Percentiles rank a stretch among this genome's conserved stretches.
These are phyloP conservation scores for Lactifluus piperatus DNA, from an alignment of 768 basidiomycete genomes.

Conservation along the genomic window DNA sequence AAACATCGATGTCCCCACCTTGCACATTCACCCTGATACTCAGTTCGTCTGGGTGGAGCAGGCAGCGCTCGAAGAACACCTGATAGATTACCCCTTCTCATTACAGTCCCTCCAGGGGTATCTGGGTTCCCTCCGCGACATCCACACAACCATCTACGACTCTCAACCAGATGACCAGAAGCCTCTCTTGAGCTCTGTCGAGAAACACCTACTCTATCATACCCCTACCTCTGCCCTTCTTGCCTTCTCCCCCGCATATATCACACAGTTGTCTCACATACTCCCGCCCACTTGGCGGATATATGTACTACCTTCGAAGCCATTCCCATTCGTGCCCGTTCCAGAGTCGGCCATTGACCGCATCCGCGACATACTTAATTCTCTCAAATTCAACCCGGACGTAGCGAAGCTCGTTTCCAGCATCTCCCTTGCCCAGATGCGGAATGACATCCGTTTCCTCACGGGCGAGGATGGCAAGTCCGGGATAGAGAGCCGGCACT, in stretches of 20 bases:
- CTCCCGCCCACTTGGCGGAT: constrained; percentile 73
- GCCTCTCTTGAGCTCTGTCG: constrained; percentile 16
- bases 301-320: constrained; percentile 45
- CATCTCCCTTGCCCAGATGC: constrained; percentile 57
- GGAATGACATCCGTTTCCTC: constrained; percentile 66
- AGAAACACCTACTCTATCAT: constrained; percentile 34
- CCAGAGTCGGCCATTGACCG: constrained; percentile 44
- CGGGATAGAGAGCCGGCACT: constrained; percentile 71
- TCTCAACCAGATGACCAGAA: constrained; percentile 1
- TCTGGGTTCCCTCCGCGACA: constrained; percentile 16
- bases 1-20: neutral
- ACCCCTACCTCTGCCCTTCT: constrained; percentile 40
- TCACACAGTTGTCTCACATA: constrained; percentile 43
- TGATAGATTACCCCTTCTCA: constrained; percentile 12
- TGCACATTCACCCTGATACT: constrained; percentile 26
- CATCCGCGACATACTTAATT: constrained; percentile 47
- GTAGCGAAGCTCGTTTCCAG: constrained; percentile 61
- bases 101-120: neutral
- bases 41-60: constrained; percentile 31
- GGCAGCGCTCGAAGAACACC: constrained; percentile 37
- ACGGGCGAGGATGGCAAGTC: constrained; percentile 77
- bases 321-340: constrained; percentile 47
- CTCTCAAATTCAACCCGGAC: constrained; percentile 58
- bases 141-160: neutral
- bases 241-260: constrained; percentile 35